Evolutionary conservation across 108 stramenopile genomes (phyloP), one percentile per base, ranked within the genome.

Genomic region (Nannochloropsis salina): DNA sequence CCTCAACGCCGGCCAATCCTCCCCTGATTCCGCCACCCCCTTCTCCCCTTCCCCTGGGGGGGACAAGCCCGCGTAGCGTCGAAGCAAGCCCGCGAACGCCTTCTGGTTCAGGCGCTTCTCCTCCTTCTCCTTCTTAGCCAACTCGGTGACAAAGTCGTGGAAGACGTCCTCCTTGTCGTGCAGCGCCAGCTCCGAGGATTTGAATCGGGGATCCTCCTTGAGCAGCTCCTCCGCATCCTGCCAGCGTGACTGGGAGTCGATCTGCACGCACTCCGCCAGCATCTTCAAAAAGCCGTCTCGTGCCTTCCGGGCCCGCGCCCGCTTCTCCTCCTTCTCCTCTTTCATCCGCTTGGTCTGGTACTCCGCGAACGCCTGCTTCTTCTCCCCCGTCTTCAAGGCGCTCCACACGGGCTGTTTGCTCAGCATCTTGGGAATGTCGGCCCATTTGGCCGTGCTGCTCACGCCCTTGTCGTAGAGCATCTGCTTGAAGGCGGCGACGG

Each of bases 201-300:
- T 85, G 40, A 88, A 92, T 1, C 91, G 86, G 22, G 84, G 42
- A 80, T 92, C 91, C 22, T 90, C 84, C 22, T 83, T 41, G 9
- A 92, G 90, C 12, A 89, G 44, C 40, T 89, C 88, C 45, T 90
- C 86, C n/a, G 90, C 90, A 8, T 86, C 85, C 42, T 82, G 42
- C 91, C 91, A 91, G 15, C 88, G 80, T 15, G 89, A 84, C 9
- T 84, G 44, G 44, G 86, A 88, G 86, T 90, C 89, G 42, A 92
- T 92, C 45, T 87, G 86, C 43, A 86, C 85, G 74, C 88, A 84
- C 84, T 91, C 89, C 15, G 89, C 90, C 18, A 92, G 86, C 87
- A 92, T 87, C 86, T 84, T 86, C 86, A 92, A 43, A 90, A 92
- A 92, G 6, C 84, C 87, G 45, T 88, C 89, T 21, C 90, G 86